Base-by-base conservation (phyloP, 106 monocot genomes). In the Iris macrosiphon region DNA sequence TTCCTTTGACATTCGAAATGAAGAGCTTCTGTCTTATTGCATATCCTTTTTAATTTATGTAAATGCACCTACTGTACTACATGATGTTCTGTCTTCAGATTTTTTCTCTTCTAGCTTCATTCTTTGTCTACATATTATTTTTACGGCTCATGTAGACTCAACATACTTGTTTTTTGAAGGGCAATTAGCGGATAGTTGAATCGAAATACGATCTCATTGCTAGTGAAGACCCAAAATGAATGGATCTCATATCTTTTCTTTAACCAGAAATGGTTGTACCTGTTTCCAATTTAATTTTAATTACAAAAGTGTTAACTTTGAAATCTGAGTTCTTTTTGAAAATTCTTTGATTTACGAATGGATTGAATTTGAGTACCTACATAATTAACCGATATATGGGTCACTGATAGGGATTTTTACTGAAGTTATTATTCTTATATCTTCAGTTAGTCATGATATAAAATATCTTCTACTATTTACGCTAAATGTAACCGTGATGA, bases 181-280 rank as follows among this genome's bases (percentile, higher is more conserved):
- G 92, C 92, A 63, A 80, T 87, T 79, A 87, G 92, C 69, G 92
- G 82, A 65, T 87, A 87, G 64, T 46, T 92, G 67, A 83, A 87
- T 69, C 83, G 65, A 72, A 67, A 66, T 64, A 92, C 87, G 19
- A 80, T 87, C 57, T 77, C 92, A 33, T 73, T 92, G 63, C 83
- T 92, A 46, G 79, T 87, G 67, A 83, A 87, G 77, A 87, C 80
- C 31, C 18, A 76, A 73, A 75, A 87, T 72, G 92, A 87, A 87
- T 40, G 72, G 4, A 15, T 25, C 28, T 47, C 22, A 26, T 39
- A 53, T 11, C 13, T 4, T 12, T 14, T 55, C 39, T 23, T 42
- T n/a, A n/a, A n/a, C n/a, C n/a, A n/a, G n/a, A n/a, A n/a, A n/a
- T n/a, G n/a, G n/a, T n/a, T n/a, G n/a, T n/a, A 18, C 8, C 20